These are phyloP conservation scores for Abortiporus biennis DNA, from an alignment of 1,284 basidiomycete genomes.

Conservation along the genomic window DNA sequence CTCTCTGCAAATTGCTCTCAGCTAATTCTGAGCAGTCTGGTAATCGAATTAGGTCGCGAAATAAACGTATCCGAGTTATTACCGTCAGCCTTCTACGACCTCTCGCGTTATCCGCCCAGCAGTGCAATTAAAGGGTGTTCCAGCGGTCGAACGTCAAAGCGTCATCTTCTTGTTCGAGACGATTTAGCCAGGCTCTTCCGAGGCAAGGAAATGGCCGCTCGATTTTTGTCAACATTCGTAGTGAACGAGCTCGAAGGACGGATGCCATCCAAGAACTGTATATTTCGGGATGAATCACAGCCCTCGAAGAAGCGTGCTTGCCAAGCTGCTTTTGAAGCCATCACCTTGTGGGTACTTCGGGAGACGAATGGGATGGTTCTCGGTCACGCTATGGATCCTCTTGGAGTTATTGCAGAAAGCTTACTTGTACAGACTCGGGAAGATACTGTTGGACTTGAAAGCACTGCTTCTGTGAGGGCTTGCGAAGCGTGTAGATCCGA, in stretches of 20 bases:
- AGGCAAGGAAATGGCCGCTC: conserved; percentile 63
- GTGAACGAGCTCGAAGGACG: conserved; percentile 64
- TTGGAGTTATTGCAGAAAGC: conserved; percentile 61
- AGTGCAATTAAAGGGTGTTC: conserved; percentile 30
- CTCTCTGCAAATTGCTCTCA: conserved; percentile 25
- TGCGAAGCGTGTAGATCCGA: conserved; percentile 61
- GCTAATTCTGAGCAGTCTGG: conserved; percentile 27
- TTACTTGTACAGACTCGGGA: conserved; percentile 55
- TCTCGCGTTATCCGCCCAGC: conserved; percentile 42
- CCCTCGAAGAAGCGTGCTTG: conserved; percentile 43
- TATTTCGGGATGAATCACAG: conserved; percentile 39
- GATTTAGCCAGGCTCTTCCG: conserved; percentile 55
- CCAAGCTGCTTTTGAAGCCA: conserved; percentile 62
- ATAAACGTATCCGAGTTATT: conserved; percentile 30
- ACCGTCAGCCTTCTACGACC: conserved; percentile 46
- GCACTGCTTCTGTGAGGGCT: conserved; percentile 39
- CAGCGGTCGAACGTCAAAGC: conserved; percentile 18
- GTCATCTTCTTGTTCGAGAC: conserved; percentile 34
- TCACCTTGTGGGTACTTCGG: conserved; percentile 64
- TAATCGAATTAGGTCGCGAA: conserved; percentile 39
- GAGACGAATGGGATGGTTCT: conserved; percentile 64
- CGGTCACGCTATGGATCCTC: conserved; percentile 54
- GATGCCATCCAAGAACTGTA: conserved; percentile 41
- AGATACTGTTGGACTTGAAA: conserved; percentile 35
- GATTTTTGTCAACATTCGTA: conserved; percentile 69